Evolutionary conservation across 2,329 filamentous ascomycete genomes (phyloP), one percentile per base, ranked within the genome.

Genomic region (Fusarium sacchari): DNA sequence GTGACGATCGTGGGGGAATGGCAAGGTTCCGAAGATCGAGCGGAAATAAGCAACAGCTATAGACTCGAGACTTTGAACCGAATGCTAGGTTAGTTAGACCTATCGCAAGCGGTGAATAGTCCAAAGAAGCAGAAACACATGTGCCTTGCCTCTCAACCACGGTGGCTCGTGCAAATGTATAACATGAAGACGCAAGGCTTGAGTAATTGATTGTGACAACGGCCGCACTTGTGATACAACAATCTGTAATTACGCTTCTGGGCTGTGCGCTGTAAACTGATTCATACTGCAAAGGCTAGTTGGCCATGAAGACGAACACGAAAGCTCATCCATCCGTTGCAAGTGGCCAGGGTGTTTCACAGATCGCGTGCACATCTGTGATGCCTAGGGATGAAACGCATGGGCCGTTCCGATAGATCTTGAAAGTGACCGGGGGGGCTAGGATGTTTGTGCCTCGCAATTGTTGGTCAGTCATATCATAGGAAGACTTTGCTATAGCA

Each of bases 1-100:
- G 55, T 34, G 28, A 32, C 55, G 67, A 74, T 74, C 53, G 47
- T 74, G 58, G 42, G 39, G 43, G 15, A 60, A 44, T 50, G 42
- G 53, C 46, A 52, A 30, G 40, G 47, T 40, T 24, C 49, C 34
- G 37, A 46, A 58, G 62, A 71, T 73, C 71, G 58, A 52, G 46
- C 47, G 46, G 50, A 39, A 69, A 58, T 53, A 49, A 66, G 40
- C 57, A 30, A 43, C 9, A 59, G n/a, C 24, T 15, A 26, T 26
- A 57, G 13, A 53, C 17, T 49, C 47, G 28, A 61, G 67, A 60
- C 58, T 34, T 18, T 40, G 13, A 24, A 36, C 26, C 56, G 28
- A 47, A 28, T 46, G 17, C 24, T 47, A 26, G 22, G 15, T 6
- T 40, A n/a, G 15, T 6, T 40, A n/a, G 40, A 36, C 46, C 37